Percentiles rank a stretch among this genome's conserved stretches.
Evolutionary conservation across 2,329 filamentous ascomycete species (phyloP).

Genomic region (Paecilomyces sp.): DNA sequence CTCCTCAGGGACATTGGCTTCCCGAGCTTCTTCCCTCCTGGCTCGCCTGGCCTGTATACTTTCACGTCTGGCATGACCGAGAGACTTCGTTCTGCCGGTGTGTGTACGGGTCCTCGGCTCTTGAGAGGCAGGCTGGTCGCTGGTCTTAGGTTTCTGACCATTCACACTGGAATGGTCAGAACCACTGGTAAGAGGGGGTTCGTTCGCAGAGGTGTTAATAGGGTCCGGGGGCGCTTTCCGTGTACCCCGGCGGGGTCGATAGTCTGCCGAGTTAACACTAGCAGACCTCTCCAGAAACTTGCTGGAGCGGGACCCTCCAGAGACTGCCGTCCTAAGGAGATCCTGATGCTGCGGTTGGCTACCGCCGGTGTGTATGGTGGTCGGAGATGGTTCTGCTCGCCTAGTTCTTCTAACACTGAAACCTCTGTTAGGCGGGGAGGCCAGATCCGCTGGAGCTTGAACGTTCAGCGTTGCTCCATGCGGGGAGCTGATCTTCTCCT

Average conservation of each 20-base stretch:
- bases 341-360: conserved; percentile 69
- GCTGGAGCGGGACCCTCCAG: conserved; percentile 53
- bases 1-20: conserved; percentile 81
- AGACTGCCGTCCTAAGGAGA: conserved; percentile 65
- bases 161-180: conserved; percentile 64
- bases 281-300: conserved; percentile 77
- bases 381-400: conserved; percentile 46
- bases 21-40: conserved; percentile 62
- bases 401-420: conserved; percentile 70
- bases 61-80: conserved; percentile 82
- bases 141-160: conserved; percentile 33
- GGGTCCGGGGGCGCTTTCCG: conserved; percentile 50
- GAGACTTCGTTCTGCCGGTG: conserved; percentile 71
- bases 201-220: conserved; percentile 48
- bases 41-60: conserved; percentile 83
- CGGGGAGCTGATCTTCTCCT: conserved; percentile 51
- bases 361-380: conserved; percentile 51
- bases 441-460: conserved; percentile 65
- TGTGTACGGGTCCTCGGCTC: conserved; percentile 52
- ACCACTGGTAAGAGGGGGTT: conserved; percentile 67
- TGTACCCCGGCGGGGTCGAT: conserved; percentile 56
- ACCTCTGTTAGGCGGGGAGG: conserved; percentile 67
- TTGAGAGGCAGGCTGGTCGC: conserved; percentile 43
- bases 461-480: conserved; percentile 72
- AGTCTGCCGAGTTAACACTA: conserved; percentile 84